Percentiles rank a stretch among this genome's conserved stretches.
Evolutionary conservation across 257 asterid genomes (phyloP).

Genomic region (Nicotiana tabacum): DNA sequence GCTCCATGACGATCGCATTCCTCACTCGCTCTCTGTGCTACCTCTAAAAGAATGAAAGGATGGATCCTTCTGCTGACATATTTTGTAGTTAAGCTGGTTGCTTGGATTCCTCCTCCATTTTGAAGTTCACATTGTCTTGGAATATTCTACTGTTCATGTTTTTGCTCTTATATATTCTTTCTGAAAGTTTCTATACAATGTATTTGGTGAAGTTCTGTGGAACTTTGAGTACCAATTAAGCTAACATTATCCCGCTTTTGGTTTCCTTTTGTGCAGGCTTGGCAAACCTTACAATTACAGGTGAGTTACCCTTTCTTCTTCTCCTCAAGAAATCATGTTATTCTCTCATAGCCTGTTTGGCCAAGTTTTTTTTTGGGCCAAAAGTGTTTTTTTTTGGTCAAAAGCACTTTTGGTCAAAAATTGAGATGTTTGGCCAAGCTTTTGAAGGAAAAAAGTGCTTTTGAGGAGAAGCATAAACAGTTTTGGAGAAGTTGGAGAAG

Average conservation of each 20-base stretch:
- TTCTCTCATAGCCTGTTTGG: background rate
- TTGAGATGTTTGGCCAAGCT: too few species aligned
- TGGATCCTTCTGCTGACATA: background rate
- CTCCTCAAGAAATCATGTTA: background rate
- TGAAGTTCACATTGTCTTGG: background rate
- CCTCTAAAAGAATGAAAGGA: background rate
- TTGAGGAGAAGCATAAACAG: too few species aligned
- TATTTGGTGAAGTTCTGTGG: background rate
- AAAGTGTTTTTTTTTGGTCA: too few species aligned
- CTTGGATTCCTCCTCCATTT: background rate
- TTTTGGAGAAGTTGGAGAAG: too few species aligned
- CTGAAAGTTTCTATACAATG: background rate
- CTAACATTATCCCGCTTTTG: background rate
- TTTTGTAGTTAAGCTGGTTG: background rate
- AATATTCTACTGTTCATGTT: background rate
- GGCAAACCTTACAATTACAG: conserved; percentile 77
- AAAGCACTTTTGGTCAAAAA: too few species aligned
- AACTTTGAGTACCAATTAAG: background rate
- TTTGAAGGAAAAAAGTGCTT: too few species aligned
- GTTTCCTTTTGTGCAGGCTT: conserved; percentile 57
- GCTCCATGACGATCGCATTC: background rate
- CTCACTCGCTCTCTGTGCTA: background rate
- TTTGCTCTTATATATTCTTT: background rate
- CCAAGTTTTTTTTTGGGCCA: too few species aligned
- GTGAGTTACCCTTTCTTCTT: conserved; percentile 28